Evolutionary conservation across 129 eudicot genomes (phyloP).

Genomic region (Calendula officinalis): DNA sequence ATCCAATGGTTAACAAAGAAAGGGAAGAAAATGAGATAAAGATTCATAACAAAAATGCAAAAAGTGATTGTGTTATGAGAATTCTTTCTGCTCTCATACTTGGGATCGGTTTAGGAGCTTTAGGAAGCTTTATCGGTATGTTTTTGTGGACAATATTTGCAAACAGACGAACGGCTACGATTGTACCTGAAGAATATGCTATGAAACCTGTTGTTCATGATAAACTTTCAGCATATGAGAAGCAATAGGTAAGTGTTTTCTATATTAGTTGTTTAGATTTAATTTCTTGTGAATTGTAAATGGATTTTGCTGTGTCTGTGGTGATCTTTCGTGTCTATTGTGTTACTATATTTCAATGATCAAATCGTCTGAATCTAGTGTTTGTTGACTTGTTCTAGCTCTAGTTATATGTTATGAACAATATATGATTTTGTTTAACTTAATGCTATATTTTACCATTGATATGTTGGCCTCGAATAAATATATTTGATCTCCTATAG

Average conservation of each 20-base stretch:
- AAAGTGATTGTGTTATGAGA: slow-evolving; percentile 54
- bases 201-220: slow-evolving; percentile 39
- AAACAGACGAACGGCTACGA: slow-evolving; percentile 45
- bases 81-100: slow-evolving; percentile 61
- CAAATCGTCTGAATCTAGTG: slow-evolving; percentile 37
- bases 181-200: slow-evolving; percentile 63
- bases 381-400: not conserved
- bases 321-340: slow-evolving; percentile 26
- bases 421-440: not conserved
- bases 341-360: slow-evolving; percentile 57
- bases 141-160: slow-evolving; percentile 57
- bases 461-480: too few relatives aligned
- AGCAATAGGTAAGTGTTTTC: slow-evolving; percentile 43
- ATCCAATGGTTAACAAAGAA: slow-evolving; percentile 41
- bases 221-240: slow-evolving; percentile 44
- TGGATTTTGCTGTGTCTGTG: slow-evolving; percentile 23
- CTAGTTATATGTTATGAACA: slow-evolving; percentile 24
- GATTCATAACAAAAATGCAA: slow-evolving; percentile 29
- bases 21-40: slow-evolving; percentile 15
- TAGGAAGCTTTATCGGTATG: slow-evolving; percentile 63
- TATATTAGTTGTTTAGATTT: slow-evolving; percentile 38
- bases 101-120: slow-evolving; percentile 76
- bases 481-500: too few relatives aligned
- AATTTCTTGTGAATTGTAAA: slow-evolving; percentile 48
- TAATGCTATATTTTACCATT: too few relatives aligned